Conservation (phyloP, 306 rosid species). For the Lotus japonicus region DNA sequence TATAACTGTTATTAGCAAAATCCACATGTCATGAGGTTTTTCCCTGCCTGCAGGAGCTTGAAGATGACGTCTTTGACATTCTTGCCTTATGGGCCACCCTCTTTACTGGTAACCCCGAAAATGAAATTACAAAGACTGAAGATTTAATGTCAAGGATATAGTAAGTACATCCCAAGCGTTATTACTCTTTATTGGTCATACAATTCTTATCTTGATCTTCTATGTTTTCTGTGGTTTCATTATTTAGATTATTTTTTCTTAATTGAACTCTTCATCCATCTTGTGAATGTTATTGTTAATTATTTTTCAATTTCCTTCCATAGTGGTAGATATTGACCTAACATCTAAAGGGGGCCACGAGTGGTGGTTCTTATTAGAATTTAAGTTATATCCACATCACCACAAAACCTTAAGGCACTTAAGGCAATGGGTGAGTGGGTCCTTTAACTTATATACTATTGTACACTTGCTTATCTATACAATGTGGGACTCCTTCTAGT, state of each 20-base stretch:
- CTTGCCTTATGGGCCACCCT: constrained; percentile 86
- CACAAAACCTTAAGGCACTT: too few relatives aligned
- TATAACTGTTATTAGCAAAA: not conserved
- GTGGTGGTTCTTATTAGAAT: not conserved
- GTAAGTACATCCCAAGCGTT: constrained; percentile 39
- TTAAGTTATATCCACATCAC: constrained; percentile 10
- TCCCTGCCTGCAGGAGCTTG: constrained; percentile 67
- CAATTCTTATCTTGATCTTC: constrained; percentile 1
- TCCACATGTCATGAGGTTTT: constrained; percentile 17
- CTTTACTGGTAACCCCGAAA: constrained; percentile 61
- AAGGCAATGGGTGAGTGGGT: too few relatives aligned
- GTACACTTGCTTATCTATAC: too few relatives aligned
- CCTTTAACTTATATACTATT: too few relatives aligned
- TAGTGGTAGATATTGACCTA: not conserved
- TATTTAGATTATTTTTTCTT: not conserved
- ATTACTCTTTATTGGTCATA: not conserved
- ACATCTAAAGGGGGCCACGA: not conserved
- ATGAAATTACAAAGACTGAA: constrained; percentile 49
- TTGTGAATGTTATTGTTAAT: not conserved
- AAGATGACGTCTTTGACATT: constrained; percentile 87
- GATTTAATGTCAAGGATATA: constrained; percentile 63
- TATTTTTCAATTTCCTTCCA: constrained; percentile 1
- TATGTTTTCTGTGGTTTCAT: not conserved
- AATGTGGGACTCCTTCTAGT: too few relatives aligned
- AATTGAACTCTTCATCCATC: not conserved